phyloP scores from a whole-genome alignment of 1,139 yeast genomes.

The Pichia sp. region DNA sequence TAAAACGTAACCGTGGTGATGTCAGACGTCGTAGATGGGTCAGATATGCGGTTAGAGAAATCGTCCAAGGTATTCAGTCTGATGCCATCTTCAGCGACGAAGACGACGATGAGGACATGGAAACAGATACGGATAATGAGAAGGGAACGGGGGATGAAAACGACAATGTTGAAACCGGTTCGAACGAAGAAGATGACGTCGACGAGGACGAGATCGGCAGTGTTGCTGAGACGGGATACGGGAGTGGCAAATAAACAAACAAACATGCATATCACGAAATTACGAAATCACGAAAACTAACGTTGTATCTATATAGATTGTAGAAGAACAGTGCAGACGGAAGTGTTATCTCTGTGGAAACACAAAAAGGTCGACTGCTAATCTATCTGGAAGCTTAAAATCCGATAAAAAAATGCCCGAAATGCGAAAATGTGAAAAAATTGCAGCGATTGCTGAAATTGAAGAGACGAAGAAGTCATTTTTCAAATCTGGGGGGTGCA shows the following conservation, averaged over 20 bases:
- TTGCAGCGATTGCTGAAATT: too few relatives aligned
- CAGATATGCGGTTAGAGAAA: slow-evolving; percentile 29
- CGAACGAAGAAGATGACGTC: neutral
- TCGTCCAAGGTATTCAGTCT: slow-evolving; percentile 15
- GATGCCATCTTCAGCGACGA: slow-evolving; percentile 2
- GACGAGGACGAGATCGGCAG: neutral
- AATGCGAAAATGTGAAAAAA: too few relatives aligned
- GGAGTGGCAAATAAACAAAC: neutral
- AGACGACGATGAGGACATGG: neutral
- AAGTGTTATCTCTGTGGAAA: too few relatives aligned
- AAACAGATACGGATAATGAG: neutral
- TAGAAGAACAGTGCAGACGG: too few relatives aligned
- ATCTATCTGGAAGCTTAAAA: too few relatives aligned
- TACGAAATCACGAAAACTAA: neutral
- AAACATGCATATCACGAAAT: too few relatives aligned
- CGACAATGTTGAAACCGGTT: slow-evolving; percentile 15
- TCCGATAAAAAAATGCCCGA: too few relatives aligned
- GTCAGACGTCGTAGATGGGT: slow-evolving; percentile 34
- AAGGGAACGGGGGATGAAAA: neutral
- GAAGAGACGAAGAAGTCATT: too few relatives aligned
- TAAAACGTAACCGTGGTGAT: slow-evolving; percentile 27
- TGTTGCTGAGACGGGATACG: neutral
- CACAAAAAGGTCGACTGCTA: too few relatives aligned
- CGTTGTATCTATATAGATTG: too few relatives aligned
- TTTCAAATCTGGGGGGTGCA: too few relatives aligned